Conservation (phyloP, 2,329 filamentous ascomycete species). For the Diaporthe caulivora region DNA sequence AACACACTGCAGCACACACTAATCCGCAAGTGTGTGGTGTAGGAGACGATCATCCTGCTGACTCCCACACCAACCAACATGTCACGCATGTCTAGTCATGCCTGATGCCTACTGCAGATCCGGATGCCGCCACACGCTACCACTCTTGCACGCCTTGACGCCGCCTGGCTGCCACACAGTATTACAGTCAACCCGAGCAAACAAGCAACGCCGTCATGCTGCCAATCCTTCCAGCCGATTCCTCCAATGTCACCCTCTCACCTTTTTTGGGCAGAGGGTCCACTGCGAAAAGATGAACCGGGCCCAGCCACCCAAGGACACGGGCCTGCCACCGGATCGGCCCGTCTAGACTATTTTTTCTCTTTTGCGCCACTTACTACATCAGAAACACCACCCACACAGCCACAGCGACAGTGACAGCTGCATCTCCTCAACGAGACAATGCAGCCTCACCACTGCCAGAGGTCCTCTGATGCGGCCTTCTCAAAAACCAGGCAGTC, state of each 20-base stretch:
- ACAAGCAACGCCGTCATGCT: neutral
- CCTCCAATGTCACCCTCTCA: neutral
- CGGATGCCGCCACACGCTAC: slow-evolving; percentile 1
- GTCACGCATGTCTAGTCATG: too few relatives aligned
- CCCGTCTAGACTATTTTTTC: neutral
- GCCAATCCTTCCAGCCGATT: neutral
- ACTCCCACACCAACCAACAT: neutral
- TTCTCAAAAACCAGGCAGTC: neutral
- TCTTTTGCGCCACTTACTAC: neutral
- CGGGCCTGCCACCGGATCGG: slow-evolving; percentile 13
- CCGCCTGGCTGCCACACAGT: neutral
- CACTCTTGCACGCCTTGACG: neutral
- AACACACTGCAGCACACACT: neutral
- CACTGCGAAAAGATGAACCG: neutral
- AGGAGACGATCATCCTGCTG: neutral
- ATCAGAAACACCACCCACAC: neutral
- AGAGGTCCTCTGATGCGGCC: neutral
- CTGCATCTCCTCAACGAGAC: neutral
- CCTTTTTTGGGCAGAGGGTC: too few relatives aligned
- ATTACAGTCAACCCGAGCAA: neutral
- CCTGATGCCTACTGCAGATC: slow-evolving; percentile 18
- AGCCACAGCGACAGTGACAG: neutral
- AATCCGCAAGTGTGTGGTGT: neutral
- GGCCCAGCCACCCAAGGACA: neutral
- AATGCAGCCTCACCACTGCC: neutral